These are phyloP conservation scores for Trametes punicea DNA, from an alignment of 768 basidiomycete genomes.

Conservation along the genomic window DNA sequence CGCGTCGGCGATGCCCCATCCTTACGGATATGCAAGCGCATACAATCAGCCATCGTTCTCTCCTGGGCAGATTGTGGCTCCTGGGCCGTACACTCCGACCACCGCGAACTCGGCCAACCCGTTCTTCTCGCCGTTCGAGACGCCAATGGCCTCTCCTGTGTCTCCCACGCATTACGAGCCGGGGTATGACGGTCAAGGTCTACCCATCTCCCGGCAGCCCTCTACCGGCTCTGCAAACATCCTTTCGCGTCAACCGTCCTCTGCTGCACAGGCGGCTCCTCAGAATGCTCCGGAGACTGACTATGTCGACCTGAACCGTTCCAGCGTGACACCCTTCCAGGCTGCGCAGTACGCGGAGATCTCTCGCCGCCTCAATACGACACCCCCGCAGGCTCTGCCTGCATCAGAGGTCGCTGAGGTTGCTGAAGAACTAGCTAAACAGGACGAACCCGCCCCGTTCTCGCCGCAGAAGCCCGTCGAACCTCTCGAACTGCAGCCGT, in stretches of 20 bases:
- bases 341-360: conserved; percentile 74
- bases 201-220: conserved; percentile 22
- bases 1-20: not conserved
- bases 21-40: conserved; percentile 9
- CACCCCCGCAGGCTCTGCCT: conserved; percentile 26
- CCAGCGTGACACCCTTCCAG: conserved; percentile 73
- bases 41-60: conserved; percentile 31
- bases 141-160: conserved; percentile 35
- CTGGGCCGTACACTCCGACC: conserved; percentile 21
- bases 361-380: conserved; percentile 47
- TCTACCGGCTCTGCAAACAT: conserved; percentile 14
- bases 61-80: conserved; percentile 34
- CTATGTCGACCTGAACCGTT: conserved; percentile 63
- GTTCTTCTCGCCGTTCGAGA: conserved; percentile 39
- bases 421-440: conserved; percentile 9
- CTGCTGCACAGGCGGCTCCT: conserved; percentile 24
- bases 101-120: conserved; percentile 35
- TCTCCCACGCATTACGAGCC: conserved; percentile 27
- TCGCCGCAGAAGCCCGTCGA: conserved; percentile 4
- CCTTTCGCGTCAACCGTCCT: conserved; percentile 24
- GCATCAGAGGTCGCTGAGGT: conserved; percentile 22
- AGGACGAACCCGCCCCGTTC: conserved; percentile 1
- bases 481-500: conserved; percentile 15
- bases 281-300: conserved; percentile 32
- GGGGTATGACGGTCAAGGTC: conserved; percentile 29